Evolutionary conservation across 1,284 basidiomycete species (phyloP), one percentile per base, ranked within the genome.

Genomic region (Cystobasidium pallidum): DNA sequence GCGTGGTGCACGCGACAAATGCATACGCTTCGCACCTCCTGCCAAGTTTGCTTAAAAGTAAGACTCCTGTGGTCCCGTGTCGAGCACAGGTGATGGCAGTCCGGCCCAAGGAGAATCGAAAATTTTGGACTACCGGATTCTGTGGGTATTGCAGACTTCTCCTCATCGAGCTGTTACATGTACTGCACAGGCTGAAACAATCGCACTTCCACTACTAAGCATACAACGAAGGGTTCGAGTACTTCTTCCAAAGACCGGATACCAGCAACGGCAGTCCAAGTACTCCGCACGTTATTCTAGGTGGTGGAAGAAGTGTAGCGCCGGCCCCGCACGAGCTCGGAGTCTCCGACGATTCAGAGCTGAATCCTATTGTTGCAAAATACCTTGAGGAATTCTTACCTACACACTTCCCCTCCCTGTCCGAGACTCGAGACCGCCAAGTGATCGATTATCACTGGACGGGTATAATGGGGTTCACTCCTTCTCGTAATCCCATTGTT

Each of bases 381-480:
- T 81, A 80, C 2, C 81, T 91, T 76, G 82, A 86, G 36, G 80
- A 76, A 2, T 90, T 89, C 77, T 79, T 91, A 10, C 87, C 88
- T 0, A 76, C 76, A 0, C 76, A 87, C 19, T 91, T 89, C 76
- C 85, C 87, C 0, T 84, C 82, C 0, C 83, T 82, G 75, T 88
- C 84, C 70, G 83, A 84, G 59, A 76, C 77, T 4, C 83, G 80
- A 0, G 75, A 76, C 24, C 84, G 85, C 8, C 49, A 62, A 72
- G 84, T 86, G 28, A 88, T 87, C 19, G 84, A 85, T 67, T 82
- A 82, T 2, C 77, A 84, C 0, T 89, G 89, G 91, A 90, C 88
- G 1, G 91, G 91, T 0, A 90, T 93, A 59, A 91, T 91, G 89
- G 91, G 87, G 0, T 90, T 84, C 77, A 91, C 91, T 0, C 82